Base-by-base conservation (phyloP, 164 flowering plant genomes). In the Stephania yunnanensis region DNA sequence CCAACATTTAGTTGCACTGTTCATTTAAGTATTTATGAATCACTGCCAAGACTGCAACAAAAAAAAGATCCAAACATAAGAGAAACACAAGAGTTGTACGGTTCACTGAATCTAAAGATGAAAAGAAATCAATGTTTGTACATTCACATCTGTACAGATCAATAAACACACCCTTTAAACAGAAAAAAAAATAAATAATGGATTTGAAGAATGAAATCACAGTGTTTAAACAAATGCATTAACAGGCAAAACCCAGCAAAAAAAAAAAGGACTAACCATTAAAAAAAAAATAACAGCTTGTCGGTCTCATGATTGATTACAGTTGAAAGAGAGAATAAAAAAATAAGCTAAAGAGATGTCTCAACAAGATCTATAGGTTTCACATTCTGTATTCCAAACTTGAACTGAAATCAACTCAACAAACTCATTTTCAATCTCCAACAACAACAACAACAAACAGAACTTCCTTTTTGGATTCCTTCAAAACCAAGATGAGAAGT, bases 1-100 rank as follows among this genome's bases (percentile, higher is more conserved):
- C 75, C 78, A 78, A 77, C 72, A 73, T 71, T 75, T 72, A 50
- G 55, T 50, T 50, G 12, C 12, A 50, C 55, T 50, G 55, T 50
- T 50, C 55, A 4, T 50, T 15, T 1, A 50, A 50, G 55, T 50
- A 50, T 50, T 48, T 50, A 50, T 9, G 55, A 50, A 50, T 50
- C 55, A 66, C 44, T 72, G 20, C 20, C 67, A 20, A 9, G 13
- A 30, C 48, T 11, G 22, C 69, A 63, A 73, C 64, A 58, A 58
- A 36, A 58, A 0, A 13, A 73, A 73, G 64, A 68, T 74, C 48
- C 13, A 74, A 67, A 69, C 67, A 46, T 46, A 65, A 19, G 42
- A 22, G 58, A 7, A 46, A 63, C 45, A 22, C 5, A n/a, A n/a
- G 55, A 10, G 45, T 73, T 74, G 55, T 36, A 74, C 29, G 72